Evolutionary conservation across 345 rosid species (phyloP), one percentile per base, ranked within the genome.

Genomic region (Arabidopsis thaliana): DNA sequence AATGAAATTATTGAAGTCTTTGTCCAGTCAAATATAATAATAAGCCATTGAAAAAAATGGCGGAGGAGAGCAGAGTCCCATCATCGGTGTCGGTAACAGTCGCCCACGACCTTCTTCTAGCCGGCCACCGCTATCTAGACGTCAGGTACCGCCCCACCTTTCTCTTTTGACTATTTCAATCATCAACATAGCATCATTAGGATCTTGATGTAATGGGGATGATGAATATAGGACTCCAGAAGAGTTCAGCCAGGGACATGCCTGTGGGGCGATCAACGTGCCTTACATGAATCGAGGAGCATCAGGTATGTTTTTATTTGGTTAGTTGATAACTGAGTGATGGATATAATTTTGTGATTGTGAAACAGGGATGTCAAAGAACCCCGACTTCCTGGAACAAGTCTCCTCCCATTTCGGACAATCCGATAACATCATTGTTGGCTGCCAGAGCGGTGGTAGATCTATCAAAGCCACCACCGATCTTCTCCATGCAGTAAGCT

Each of bases 71-170:
- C 38, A 87, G 85, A 48, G 82, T 75, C 60, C 93, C 95, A 36
- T 73, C 87, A 51, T 93, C 96, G 8, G 98, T 93, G 51, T 94
- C 97, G 6, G 93, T 89, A 8, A 77, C 80, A 69, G 92, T 87
- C n/a, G 98, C 98, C 0, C 86, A 84, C 38, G 96, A 93, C 65
- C 97, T 88, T 78, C 87, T 86, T 79, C 89, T 63, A 59, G 98
- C 97, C 45, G 97, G 97, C n/a, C 88, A 93, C 71, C 84, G 82
- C 40, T 93, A 85, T 71, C 60, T 93, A 81, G 94, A 93, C 67
- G 98, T 90, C 81, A 76, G 79, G 79, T 76, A 25, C n/a, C 36
- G 51, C 28, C 7, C 28, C 7, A 16, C 12, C 62, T 5, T 7
- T 46, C 51, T 46, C 9, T 61, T 25, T 49, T 28, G 66, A 70